phyloP scores from a whole-genome alignment of 2,329 filamentous ascomycete genomes.

The Colletotrichum costaricense region DNA sequence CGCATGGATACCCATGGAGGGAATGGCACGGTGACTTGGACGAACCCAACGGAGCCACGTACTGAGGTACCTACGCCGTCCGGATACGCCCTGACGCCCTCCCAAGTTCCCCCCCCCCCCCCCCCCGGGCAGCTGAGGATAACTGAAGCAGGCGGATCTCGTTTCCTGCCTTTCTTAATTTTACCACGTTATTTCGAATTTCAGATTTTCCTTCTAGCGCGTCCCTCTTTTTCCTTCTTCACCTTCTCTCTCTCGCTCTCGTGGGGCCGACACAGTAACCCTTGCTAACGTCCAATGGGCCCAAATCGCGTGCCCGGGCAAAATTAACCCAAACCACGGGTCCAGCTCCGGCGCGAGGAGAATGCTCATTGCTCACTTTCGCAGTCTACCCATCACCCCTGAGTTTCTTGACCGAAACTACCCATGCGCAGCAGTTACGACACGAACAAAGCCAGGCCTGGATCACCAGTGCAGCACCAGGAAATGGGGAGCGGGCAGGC shows the following conservation, averaged over 20 bases:
- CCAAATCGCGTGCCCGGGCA: conserved; percentile 4
- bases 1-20: not conserved
- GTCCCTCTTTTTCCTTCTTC: conserved; percentile 33
- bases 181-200: conserved; percentile 31
- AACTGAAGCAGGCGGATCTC: conserved; percentile 25
- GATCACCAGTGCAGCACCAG: not conserved
- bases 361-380: not conserved
- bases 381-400: not conserved
- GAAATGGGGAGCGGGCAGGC: not conserved
- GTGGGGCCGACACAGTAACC: not conserved
- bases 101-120: not conserved
- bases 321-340: conserved; percentile 20
- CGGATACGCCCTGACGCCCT: not conserved
- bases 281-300: not conserved
- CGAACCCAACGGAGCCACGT: not conserved
- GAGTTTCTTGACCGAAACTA: not conserved
- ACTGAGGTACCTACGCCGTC: not conserved
- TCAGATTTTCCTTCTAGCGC: conserved; percentile 25
- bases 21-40: conserved; percentile 9
- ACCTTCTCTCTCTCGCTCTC: conserved; percentile 20
- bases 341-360: not conserved
- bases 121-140: not conserved
- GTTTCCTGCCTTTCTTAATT: conserved; percentile 30
- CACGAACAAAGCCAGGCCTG: not conserved
- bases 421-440: not conserved